These are phyloP conservation scores for Chalciporus sphaerocephalus DNA, from an alignment of 768 basidiomycete genomes.

Conservation along the genomic window DNA sequence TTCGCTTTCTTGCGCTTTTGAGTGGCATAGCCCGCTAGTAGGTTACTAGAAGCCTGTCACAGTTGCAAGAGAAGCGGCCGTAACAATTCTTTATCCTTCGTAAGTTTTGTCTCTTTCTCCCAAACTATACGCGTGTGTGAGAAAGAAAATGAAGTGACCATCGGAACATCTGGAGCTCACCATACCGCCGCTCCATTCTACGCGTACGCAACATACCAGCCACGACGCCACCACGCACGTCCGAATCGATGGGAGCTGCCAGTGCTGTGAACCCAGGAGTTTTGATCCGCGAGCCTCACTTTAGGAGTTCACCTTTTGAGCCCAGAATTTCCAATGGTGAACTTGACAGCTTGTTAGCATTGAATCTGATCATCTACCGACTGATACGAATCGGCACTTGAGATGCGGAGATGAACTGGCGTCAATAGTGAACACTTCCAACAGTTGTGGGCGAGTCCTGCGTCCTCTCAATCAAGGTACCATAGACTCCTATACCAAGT, in stretches of 20 bases:
- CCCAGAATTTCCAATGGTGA: constrained; percentile 22
- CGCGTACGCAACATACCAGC: constrained; percentile 11
- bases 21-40: constrained; percentile 15
- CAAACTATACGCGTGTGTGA: constrained; percentile 17
- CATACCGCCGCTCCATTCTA: constrained; percentile 16
- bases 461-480: constrained; percentile 18
- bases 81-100: constrained; percentile 18
- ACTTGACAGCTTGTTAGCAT: constrained; percentile 2
- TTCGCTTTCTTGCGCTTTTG: constrained; percentile 27
- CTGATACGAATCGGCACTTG: constrained; percentile 12
- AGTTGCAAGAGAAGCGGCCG: constrained; percentile 24
- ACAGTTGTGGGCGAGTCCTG: constrained; percentile 14
- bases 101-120: constrained; percentile 7
- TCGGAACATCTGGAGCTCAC: constrained; percentile 13
- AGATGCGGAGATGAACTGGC: constrained; percentile 26
- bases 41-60: constrained; percentile 18
- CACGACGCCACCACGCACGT: constrained; percentile 20
- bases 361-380: neutral
- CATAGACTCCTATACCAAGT: constrained; percentile 7
- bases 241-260: constrained; percentile 13
- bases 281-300: constrained; percentile 24
- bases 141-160: constrained; percentile 18
- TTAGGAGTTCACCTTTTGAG: neutral
- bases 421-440: constrained; percentile 11
- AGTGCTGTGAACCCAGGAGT: neutral